Evolutionary conservation across 1,284 basidiomycete species (phyloP).

Genomic region (Thecaphora thlaspeos): DNA sequence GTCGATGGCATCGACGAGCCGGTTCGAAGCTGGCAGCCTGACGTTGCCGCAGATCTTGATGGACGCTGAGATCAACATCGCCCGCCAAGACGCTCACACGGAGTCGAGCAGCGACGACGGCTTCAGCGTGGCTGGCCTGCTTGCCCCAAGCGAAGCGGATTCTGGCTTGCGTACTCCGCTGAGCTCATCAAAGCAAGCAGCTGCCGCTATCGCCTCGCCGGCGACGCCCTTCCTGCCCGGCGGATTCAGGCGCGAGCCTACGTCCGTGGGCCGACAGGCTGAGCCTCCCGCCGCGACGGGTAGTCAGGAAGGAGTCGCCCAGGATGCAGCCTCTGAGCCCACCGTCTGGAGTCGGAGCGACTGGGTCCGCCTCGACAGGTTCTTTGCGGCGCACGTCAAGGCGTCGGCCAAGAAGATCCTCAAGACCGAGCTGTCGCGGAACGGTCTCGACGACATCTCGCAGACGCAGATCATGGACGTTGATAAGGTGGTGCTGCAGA

Average conservation of each 20-base stretch:
- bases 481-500: conserved; percentile 1
- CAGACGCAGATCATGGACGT: not conserved
- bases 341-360: conserved; percentile 16
- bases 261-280: not conserved
- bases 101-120: not conserved
- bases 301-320: too few species aligned
- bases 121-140: not conserved
- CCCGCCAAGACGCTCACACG: not conserved
- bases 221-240: conserved; percentile 29
- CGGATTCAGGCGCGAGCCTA: conserved; percentile 23
- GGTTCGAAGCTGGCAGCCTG: not conserved
- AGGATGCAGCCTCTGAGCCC: conserved; percentile 5
- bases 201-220: conserved; percentile 6
- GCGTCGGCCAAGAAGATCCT: not conserved
- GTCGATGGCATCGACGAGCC: not conserved
- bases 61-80: conserved; percentile 2
- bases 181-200: not conserved
- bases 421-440: not conserved
- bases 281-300: conserved; percentile 11
- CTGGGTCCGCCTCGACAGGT: conserved; percentile 30
- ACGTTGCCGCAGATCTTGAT: conserved; percentile 1
- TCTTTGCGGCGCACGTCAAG: conserved; percentile 17
- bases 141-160: not conserved
- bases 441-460: not conserved
- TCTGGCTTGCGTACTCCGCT: not conserved